Evolutionary conservation across 2,329 filamentous ascomycete genomes (phyloP).

Genomic region (Ascochyta koolunga): DNA sequence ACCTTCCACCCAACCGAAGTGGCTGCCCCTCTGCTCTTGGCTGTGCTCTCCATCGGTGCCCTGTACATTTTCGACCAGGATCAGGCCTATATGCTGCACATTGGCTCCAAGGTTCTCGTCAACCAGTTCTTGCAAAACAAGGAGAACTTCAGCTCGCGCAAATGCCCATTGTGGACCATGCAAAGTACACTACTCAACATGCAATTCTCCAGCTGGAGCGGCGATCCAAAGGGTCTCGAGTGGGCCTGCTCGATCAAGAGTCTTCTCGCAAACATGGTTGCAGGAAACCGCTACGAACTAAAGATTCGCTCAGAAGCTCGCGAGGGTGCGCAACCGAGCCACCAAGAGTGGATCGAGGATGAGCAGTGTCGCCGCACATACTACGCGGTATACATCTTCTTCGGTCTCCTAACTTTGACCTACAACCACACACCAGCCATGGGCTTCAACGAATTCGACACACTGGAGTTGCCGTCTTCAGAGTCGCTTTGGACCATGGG

Average conservation of each 20-base stretch:
- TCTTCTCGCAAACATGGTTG: slow-evolving; percentile 97
- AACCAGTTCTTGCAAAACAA: slow-evolving; percentile 98
- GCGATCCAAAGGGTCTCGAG: slow-evolving; percentile 94
- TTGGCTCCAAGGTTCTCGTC: slow-evolving; percentile 95
- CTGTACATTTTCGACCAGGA: slow-evolving; percentile 97
- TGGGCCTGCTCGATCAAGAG: slow-evolving; percentile 99
- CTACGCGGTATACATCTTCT: slow-evolving; percentile 99
- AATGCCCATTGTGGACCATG: slow-evolving; percentile 98
- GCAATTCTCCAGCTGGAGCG: slow-evolving; percentile 99
- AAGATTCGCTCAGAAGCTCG: slow-evolving; percentile 92
- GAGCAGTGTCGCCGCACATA: slow-evolving; percentile 96
- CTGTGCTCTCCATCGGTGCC: slow-evolving; percentile 92
- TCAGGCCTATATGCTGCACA: slow-evolving; percentile 95
- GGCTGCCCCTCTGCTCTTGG: slow-evolving; percentile 82
- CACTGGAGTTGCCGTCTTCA: slow-evolving; percentile 87
- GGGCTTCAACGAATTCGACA: slow-evolving; percentile 97
- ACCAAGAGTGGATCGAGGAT: slow-evolving; percentile 93
- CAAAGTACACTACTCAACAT: slow-evolving; percentile 96
- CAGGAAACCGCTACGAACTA: slow-evolving; percentile 93
- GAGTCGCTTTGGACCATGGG: slow-evolving; percentile 94
- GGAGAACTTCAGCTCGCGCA: slow-evolving; percentile 97
- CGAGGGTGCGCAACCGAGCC: slow-evolving; percentile 74
- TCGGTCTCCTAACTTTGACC: slow-evolving; percentile 89
- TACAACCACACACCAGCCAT: slow-evolving; percentile 99
- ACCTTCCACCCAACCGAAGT: slow-evolving; percentile 84